Base-by-base conservation (phyloP, 106 monocot species). In the Dioscorea alata region DNA sequence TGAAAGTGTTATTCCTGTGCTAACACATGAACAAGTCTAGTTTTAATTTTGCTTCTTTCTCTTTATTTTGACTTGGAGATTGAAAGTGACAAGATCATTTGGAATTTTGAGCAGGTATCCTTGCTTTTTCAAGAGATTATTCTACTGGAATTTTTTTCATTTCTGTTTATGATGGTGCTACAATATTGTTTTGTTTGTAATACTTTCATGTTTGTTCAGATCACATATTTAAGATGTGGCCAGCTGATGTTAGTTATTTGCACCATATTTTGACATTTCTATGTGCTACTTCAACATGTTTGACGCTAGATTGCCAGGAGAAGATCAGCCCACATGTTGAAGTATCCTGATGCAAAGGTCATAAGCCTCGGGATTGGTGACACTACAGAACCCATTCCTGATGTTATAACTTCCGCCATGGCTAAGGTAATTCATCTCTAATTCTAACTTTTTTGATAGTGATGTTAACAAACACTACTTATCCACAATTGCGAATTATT, bases 351-450 rank as follows among this genome's bases (percentile, higher is more conserved):
- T 80, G 85, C 88, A 69, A 31, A 92, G 49, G 82, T 92, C 23
- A 88, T 92, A 69, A 92, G 91, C 78, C 91, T 92, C 33, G 91
- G 91, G 28, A 88, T 92, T 72, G 91, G 91, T 80, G 91, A 92
- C 69, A 92, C 91, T 49, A 92, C 91, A 35, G 91, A 92, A 60
- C 91, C 91, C 10, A 92, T 92, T 73, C 91, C 88, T 23, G 85
- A 92, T 52, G 91, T 92, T 64, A 92, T 92, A 80, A 83, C 91
- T 68, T 79, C 81, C 70, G 91, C 91, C 25, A 92, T 92, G 91
- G 79, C 91, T 50, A 32, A 17, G 82, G 91, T 92, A 82, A 60
- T 71, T 16, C 49, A 33, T 49, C 60, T 14, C 33, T 8, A 17
- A 20, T 31, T 10, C 42, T 6, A 42, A 42, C 42, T 42, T 42